Evolutionary conservation across 352 stramenopile species (phyloP).

Genomic region (Pythium aquatile): DNA sequence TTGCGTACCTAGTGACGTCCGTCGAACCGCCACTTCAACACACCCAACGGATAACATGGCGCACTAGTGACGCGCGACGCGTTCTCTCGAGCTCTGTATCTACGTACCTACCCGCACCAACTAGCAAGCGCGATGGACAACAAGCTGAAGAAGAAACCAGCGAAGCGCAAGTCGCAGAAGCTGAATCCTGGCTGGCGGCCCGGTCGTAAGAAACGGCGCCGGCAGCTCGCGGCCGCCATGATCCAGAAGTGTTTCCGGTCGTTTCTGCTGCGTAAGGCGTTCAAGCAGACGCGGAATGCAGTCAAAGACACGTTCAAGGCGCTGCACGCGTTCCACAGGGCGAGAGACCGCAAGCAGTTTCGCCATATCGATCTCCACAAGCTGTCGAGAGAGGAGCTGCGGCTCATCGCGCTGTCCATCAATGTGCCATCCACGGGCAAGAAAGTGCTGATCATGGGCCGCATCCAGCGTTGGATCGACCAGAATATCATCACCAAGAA

Average conservation of each 20-base stretch:
- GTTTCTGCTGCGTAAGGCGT: slow-evolving; percentile 58
- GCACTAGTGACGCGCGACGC: not conserved
- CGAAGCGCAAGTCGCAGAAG: slow-evolving; percentile 48
- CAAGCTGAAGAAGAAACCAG: slow-evolving; percentile 18
- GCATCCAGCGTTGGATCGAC: slow-evolving; percentile 76
- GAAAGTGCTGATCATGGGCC: slow-evolving; percentile 69
- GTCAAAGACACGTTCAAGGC: slow-evolving; percentile 50
- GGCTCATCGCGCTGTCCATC: slow-evolving; percentile 56
- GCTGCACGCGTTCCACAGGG: slow-evolving; percentile 50
- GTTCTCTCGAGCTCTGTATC: slow-evolving; percentile 1
- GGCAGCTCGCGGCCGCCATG: slow-evolving; percentile 54
- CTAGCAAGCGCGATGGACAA: not conserved
- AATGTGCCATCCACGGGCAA: slow-evolving; percentile 76
- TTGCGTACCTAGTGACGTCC: not conserved
- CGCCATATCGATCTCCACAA: slow-evolving; percentile 54
- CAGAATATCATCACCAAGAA: slow-evolving; percentile 59
- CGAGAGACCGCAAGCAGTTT: slow-evolving; percentile 51
- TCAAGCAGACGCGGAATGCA: slow-evolving; percentile 39
- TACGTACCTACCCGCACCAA: not conserved
- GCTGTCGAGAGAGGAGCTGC: slow-evolving; percentile 62
- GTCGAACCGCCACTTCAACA: slow-evolving; percentile 6
- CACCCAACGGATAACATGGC: not conserved
- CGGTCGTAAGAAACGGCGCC: slow-evolving; percentile 36
- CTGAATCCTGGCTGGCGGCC: slow-evolving; percentile 58
- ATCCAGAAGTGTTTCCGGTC: slow-evolving; percentile 70